Evolutionary conservation across 805 yeast genomes (phyloP).

Genomic region (Torulaspora microellipsoides): DNA sequence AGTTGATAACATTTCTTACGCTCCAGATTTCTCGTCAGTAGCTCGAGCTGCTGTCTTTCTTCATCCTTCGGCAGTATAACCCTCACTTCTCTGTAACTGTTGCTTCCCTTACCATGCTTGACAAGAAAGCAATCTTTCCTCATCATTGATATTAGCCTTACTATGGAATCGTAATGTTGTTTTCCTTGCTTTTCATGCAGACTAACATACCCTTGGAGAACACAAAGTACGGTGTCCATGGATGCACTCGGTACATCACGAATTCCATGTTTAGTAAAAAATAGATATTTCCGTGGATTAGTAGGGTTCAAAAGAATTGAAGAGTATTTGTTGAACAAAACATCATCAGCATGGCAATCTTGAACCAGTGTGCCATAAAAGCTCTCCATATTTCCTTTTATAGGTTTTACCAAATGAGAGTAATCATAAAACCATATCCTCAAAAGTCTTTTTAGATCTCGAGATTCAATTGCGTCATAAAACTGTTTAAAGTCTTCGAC

Average conservation of each 20-base stretch:
- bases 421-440: slow-evolving; percentile 32
- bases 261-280: slow-evolving; percentile 15
- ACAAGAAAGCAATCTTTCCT: slow-evolving; percentile 23
- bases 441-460: slow-evolving; percentile 18
- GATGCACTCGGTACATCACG: slow-evolving; percentile 15
- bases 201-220: slow-evolving; percentile 20
- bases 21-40: slow-evolving; percentile 3
- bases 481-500: slow-evolving; percentile 23
- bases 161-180: slow-evolving; percentile 18
- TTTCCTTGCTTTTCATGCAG: slow-evolving; percentile 11
- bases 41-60: slow-evolving; percentile 5
- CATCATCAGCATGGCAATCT: slow-evolving; percentile 22
- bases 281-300: slow-evolving; percentile 13
- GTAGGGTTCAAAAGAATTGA: slow-evolving; percentile 22
- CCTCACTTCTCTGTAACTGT: slow-evolving; percentile 10
- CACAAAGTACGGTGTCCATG: slow-evolving; percentile 22
- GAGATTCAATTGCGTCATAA: slow-evolving; percentile 16
- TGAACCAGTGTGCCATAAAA: slow-evolving; percentile 21
- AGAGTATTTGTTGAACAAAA: slow-evolving; percentile 21
- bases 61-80: slow-evolving; percentile 14
- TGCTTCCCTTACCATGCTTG: not conserved
- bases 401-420: slow-evolving; percentile 13
- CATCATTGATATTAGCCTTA: slow-evolving; percentile 26
- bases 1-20: slow-evolving; percentile 16
- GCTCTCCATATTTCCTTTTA: slow-evolving; percentile 13